Percentiles rank a stretch among this genome's conserved stretches.
Conservation (phyloP, 768 basidiomycete genomes). For the button mushroom (Agaricus bisporus) region DNA sequence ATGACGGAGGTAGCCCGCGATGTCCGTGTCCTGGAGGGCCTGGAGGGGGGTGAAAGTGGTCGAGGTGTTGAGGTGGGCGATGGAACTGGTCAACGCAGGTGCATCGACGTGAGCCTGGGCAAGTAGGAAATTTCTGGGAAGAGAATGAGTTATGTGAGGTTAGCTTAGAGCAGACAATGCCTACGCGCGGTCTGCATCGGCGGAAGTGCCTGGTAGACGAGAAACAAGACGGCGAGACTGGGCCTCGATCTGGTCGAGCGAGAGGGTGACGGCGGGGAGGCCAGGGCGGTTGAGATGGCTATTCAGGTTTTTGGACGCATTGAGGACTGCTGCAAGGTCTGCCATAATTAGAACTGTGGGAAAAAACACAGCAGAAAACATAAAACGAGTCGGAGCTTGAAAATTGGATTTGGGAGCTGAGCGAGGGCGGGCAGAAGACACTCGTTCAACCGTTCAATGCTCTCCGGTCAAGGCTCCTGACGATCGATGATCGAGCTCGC, state of each 20-base stretch:
- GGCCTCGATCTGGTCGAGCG: constrained; percentile 91
- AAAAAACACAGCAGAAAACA: too few species aligned
- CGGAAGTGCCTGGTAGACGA: constrained; percentile 55
- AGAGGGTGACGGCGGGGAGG: constrained; percentile 82
- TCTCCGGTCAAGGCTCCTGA: not conserved
- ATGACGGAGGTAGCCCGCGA: constrained; percentile 90
- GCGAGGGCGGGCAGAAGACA: too few species aligned
- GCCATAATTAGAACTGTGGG: constrained; percentile 16
- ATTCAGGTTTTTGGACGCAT: constrained; percentile 66
- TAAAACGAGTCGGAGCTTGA: not conserved
- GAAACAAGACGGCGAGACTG: constrained; percentile 83
- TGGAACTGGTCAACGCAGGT: constrained; percentile 76
- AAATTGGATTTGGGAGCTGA: not conserved
- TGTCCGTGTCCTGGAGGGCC: constrained; percentile 90
- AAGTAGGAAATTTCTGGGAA: constrained; percentile 76
- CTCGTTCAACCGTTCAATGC: too few species aligned
- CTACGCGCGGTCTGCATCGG: constrained; percentile 71
- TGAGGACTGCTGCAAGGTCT: constrained; percentile 66
- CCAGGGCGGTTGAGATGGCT: constrained; percentile 75
- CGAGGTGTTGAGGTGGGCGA: constrained; percentile 76
- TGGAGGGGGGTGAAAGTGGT: constrained; percentile 87
- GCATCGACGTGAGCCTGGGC: constrained; percentile 94
- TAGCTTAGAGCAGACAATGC: constrained; percentile 19
- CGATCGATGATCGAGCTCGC: constrained; percentile 9
- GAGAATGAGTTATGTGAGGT: constrained; percentile 5